Conservation (phyloP, 106 monocot genomes). For the Dendrobium officinale region DNA sequence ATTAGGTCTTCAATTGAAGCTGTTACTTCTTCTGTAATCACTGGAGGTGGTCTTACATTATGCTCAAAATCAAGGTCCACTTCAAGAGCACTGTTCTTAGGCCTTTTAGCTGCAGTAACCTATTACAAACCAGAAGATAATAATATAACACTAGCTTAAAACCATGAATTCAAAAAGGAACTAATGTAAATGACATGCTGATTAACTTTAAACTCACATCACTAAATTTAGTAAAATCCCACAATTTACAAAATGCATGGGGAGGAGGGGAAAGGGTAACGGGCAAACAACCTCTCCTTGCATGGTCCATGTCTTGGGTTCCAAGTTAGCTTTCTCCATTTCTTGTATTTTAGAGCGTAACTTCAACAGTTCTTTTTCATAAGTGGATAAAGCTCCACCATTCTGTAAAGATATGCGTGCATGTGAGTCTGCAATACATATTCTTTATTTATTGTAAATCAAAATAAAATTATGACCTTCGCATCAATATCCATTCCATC, state of each 20-base stretch:
- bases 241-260: not conserved
- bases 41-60: constrained; percentile 54
- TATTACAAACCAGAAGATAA: constrained; percentile 17
- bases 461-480: constrained; percentile 11
- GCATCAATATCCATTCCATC: constrained; percentile 26
- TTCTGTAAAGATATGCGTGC: constrained; percentile 29
- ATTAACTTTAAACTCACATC: not conserved
- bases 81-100: constrained; percentile 94
- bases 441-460: not conserved
- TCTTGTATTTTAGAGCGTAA: constrained; percentile 57
- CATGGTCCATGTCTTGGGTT: constrained; percentile 88
- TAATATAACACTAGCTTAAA: not conserved
- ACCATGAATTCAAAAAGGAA: not conserved
- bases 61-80: constrained; percentile 96
- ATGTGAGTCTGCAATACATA: not conserved
- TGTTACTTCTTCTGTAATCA: constrained; percentile 75
- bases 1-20: constrained; percentile 88
- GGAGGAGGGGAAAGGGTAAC: not conserved
- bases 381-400: constrained; percentile 46
- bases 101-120: constrained; percentile 86
- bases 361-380: constrained; percentile 59
- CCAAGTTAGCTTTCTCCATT: constrained; percentile 86
- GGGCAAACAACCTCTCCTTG: constrained; percentile 66
- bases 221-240: not conserved
- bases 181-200: not conserved